Evolutionary conservation across 305 asterid species (phyloP).

Genomic region (Ajuga reptans): DNA sequence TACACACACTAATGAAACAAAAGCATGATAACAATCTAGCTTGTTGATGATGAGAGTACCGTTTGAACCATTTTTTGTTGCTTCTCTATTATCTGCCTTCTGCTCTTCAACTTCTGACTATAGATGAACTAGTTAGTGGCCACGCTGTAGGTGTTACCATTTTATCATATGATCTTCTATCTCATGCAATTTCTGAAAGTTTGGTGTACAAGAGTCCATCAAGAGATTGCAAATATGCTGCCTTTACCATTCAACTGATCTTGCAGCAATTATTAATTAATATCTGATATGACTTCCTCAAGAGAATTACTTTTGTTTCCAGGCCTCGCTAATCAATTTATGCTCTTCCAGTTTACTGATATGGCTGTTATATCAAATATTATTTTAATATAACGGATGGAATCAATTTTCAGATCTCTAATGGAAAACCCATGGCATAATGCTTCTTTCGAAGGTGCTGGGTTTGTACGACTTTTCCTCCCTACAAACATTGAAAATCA

Average conservation of each 20-base stretch:
- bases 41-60: constrained; percentile 3
- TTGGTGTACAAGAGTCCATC: background rate
- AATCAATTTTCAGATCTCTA: constrained; percentile 56
- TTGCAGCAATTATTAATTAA: background rate
- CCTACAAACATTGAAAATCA: constrained; percentile 75
- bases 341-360: background rate
- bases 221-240: constrained; percentile 7
- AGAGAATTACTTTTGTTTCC: constrained; percentile 12
- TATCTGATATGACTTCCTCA: constrained; percentile 12
- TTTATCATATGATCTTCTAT: background rate
- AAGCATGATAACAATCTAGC: background rate
- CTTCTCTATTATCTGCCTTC: background rate
- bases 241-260: constrained; percentile 5
- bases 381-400: constrained; percentile 18
- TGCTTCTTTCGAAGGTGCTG: constrained; percentile 92
- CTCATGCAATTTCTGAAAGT: background rate
- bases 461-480: constrained; percentile 78
- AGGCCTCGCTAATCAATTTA: background rate
- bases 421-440: constrained; percentile 97
- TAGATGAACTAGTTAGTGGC: background rate
- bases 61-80: background rate
- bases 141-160: background rate
- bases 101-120: background rate
- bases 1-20: background rate
- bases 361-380: constrained; percentile 12